Evolutionary conservation across 768 basidiomycete species (phyloP), one percentile per base, ranked within the genome.

Genomic region (Lactifluus piperatus): DNA sequence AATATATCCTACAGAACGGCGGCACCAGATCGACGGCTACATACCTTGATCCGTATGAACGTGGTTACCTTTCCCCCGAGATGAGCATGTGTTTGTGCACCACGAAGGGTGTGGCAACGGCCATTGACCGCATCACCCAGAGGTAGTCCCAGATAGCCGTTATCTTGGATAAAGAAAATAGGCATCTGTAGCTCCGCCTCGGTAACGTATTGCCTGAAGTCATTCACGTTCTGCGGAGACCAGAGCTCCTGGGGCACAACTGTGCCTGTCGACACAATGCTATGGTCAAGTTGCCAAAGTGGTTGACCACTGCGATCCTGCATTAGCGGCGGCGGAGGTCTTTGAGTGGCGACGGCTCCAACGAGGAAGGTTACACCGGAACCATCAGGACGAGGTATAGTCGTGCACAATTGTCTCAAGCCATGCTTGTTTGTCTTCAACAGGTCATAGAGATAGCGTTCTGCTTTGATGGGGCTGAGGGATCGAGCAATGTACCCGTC

Each of bases 221-320:
- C 61, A 20, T 24, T 49, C 9, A 16, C 51, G 5, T 52, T 44
- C 13, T 37, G 47, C 18, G 61, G 61, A 2, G 41, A 32, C 61
- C 61, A 62, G 18, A 49, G 45, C 36, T 6, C 13, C 49, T 60
- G 59, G 2, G 59, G 59, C 11, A 60, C 49, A n/a, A 60, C 59
- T 14, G 59, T 60, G 49, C 59, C 59, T 2, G 10, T 41, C 18
- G 2, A 5, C 7, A 39, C 14, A 20, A 56, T 4, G 22, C 3
- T 32, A 20, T 51, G 32, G 37, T 61, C 60, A 7, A 61, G 43
- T 20, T 47, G 10, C 49, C 48, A 56, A 47, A 60, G 48, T 13
- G 34, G 43, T 26, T 2, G 9, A 7, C 24, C 50, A 18, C 24
- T 10, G 27, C 0, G 2, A 34, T 27, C 37, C 8, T 10, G 26